Conservation (phyloP, 1,284 basidiomycete species). For the Rhizoctonia solani region DNA sequence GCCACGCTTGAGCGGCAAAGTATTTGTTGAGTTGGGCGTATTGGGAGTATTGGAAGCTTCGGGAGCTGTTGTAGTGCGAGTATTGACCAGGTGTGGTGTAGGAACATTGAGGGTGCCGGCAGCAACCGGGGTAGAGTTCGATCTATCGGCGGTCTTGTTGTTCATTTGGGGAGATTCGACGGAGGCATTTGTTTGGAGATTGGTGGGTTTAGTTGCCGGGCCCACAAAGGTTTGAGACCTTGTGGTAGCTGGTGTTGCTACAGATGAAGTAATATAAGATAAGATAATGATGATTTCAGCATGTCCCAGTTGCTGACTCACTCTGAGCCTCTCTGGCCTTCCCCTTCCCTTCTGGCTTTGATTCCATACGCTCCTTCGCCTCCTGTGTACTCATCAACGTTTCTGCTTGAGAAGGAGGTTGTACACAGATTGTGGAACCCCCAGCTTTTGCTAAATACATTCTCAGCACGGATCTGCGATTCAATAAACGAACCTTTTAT, state of each 20-base stretch:
- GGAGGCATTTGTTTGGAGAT: too few species aligned
- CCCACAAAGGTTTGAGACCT: constrained; percentile 8
- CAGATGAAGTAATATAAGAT: too few species aligned
- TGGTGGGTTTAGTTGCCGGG: constrained; percentile 6
- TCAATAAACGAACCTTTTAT: too few species aligned
- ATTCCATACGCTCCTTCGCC: constrained; percentile 17
- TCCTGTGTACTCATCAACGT: constrained; percentile 28
- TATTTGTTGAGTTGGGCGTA: neutral
- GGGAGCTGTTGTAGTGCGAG: neutral
- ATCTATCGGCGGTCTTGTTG: too few species aligned
- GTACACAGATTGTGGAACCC: neutral
- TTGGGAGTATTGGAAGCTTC: neutral
- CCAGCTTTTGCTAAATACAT: neutral
- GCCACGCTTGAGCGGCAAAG: constrained; percentile 12
- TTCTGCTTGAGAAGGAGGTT: constrained; percentile 15
- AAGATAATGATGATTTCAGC: too few species aligned
- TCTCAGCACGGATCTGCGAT: too few species aligned
- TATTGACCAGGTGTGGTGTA: neutral
- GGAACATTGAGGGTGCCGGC: neutral
- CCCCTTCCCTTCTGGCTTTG: constrained; percentile 10
- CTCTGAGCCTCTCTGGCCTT: constrained; percentile 12
- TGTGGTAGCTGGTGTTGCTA: too few species aligned
- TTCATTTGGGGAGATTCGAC: too few species aligned
- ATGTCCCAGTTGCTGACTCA: neutral
- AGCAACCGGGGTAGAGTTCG: too few species aligned